Base-by-base conservation (phyloP, 441 rosid genomes). In the Capsella rubella region DNA sequence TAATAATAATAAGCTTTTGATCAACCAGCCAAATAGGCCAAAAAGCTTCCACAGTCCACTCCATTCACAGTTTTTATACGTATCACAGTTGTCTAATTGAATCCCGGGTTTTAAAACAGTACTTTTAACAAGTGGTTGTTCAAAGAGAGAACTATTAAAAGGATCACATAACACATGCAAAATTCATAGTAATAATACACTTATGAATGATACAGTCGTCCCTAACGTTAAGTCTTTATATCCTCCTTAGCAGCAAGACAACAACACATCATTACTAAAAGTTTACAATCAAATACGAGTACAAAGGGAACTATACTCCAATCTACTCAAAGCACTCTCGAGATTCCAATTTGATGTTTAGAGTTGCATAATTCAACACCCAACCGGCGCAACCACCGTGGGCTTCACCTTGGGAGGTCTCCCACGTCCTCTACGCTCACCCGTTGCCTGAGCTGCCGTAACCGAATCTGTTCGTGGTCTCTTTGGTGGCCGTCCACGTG, bases 401-500 rank as follows among this genome's bases (percentile, higher is more conserved):
- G 67, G 9, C 45, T 31, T 61, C 69, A 82, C 89, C 84, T 91
- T 91, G 3, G 95, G 90, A 21, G 93, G 96, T 42, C 97, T 75
- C 1, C 97, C 97, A 46, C 97, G 82, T 12, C 97, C 95, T 60
- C 93, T 82, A 16, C 82, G 87, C 7, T 75, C 78, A 0, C 81
- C 85, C 2, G 35, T 63, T 1, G 76, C 0, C 47, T 72, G 61
- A 72, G 63, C 29, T 9, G 64, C 45, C 13, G 78, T 62, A 79
- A 80, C 69, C 4, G 76, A 14, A 18, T 63, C 56, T 13, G 39
- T 43, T 45, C 5, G 79, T 0, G 69, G 61, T 67, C 65, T 85
- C 84, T 88, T 91, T 6, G 89, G 88, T 4, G 97, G 97, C 2
- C 94, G 89, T 4, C 97, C 97, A 1, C 94, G 86, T 21, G 90